Evolutionary conservation across 331 rosid genomes (phyloP).

Genomic region (Pyrus hybrid): DNA sequence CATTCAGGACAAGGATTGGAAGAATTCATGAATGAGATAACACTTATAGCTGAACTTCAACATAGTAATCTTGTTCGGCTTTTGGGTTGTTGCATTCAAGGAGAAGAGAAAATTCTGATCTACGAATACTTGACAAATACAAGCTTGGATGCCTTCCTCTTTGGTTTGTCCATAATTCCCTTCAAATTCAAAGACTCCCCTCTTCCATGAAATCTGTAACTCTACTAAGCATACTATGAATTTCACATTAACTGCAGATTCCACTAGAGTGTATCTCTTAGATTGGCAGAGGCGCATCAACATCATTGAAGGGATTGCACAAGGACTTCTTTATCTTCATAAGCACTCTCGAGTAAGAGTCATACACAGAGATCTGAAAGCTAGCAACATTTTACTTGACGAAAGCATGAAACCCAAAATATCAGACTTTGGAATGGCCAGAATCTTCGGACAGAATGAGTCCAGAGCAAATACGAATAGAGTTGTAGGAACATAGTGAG

Average conservation of each 20-base stretch:
- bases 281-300: slow-evolving; percentile 12
- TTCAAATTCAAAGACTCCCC: not conserved
- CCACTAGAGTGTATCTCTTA: slow-evolving; percentile 3
- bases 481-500: slow-evolving; percentile 20
- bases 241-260: slow-evolving; percentile 12
- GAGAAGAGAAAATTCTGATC: slow-evolving; percentile 20
- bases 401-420: slow-evolving; percentile 18
- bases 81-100: slow-evolving; percentile 23
- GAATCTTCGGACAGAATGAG: slow-evolving; percentile 23
- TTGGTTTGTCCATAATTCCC: slow-evolving; percentile 12
- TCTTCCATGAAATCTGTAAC: not conserved
- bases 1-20: slow-evolving; percentile 21
- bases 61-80: slow-evolving; percentile 19
- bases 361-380: not conserved
- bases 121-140: slow-evolving; percentile 20
- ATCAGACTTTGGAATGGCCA: slow-evolving; percentile 29
- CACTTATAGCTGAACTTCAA: slow-evolving; percentile 31
- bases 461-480: slow-evolving; percentile 23
- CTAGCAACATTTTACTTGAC: slow-evolving; percentile 25
- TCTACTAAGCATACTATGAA: not conserved
- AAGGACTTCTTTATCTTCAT: slow-evolving; percentile 26
- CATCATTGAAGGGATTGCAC: slow-evolving; percentile 24
- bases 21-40: slow-evolving; percentile 25
- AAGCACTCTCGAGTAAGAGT: slow-evolving; percentile 18
- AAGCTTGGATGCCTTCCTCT: slow-evolving; percentile 22